phyloP scores from a whole-genome alignment of 306 rosid species.

The Fragaria iinumae region DNA sequence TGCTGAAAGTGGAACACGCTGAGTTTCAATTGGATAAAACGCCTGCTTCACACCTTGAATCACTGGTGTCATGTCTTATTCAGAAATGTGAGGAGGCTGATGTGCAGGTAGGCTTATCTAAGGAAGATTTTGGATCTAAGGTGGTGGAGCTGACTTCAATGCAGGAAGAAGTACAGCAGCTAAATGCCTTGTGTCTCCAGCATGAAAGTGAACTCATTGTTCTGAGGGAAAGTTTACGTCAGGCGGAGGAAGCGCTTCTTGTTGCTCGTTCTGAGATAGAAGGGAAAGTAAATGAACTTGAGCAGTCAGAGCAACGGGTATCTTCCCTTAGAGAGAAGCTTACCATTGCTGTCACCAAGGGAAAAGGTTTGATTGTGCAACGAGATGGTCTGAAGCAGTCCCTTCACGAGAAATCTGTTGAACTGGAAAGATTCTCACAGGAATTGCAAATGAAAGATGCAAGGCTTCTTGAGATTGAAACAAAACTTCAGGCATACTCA shows the following conservation, averaged over 20 bases:
- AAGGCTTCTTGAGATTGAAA: conserved; percentile 74
- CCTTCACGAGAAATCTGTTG: conserved; percentile 71
- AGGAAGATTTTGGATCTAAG: conserved; percentile 48
- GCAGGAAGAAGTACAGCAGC: conserved; percentile 50
- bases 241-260: conserved; percentile 61
- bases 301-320: conserved; percentile 80
- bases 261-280: conserved; percentile 52
- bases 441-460: conserved; percentile 75
- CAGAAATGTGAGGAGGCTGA: conserved; percentile 63
- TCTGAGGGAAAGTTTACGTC: conserved; percentile 73
- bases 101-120: conserved; percentile 46
- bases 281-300: conserved; percentile 64
- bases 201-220: conserved; percentile 65
- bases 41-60: conserved; percentile 55
- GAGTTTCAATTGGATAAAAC: conserved; percentile 34
- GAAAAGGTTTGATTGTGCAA: conserved; percentile 91
- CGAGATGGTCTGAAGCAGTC: conserved; percentile 87
- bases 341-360: conserved; percentile 94
- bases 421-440: conserved; percentile 78
- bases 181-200: conserved; percentile 51
- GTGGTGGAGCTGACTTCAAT: conserved; percentile 51
- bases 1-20: conserved; percentile 46
- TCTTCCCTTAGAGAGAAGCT: conserved; percentile 87
- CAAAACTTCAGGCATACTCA: conserved; percentile 68
- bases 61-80: conserved; percentile 60